Percentiles rank a stretch among this genome's conserved stretches.
Conservation (phyloP, 345 rosid genomes). For the Xanthoceras sorbifolium region DNA sequence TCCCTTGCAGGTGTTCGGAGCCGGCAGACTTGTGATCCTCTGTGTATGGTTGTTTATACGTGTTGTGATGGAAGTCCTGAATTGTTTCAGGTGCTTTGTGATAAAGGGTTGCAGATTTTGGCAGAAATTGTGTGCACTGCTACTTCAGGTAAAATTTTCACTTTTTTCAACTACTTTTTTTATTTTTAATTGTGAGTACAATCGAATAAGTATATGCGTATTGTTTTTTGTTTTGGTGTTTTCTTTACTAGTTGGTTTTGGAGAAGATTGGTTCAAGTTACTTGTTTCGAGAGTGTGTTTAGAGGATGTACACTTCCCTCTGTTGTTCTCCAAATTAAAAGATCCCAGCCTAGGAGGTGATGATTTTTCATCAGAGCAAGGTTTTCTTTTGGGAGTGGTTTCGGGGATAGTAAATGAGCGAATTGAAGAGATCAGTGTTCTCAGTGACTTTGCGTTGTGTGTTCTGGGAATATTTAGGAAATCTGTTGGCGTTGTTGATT, state of each 20-base stretch:
- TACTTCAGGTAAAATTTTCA: constrained; percentile 41
- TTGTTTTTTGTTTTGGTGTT: constrained; percentile 6
- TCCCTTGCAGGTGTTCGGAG: constrained; percentile 45
- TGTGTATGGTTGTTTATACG: constrained; percentile 65
- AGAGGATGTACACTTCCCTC: constrained; percentile 50
- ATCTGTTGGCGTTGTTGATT: constrained; percentile 41
- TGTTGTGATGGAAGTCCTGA: constrained; percentile 59
- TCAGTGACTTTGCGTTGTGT: constrained; percentile 32
- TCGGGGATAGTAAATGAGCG: constrained; percentile 61
- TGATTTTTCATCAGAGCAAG: constrained; percentile 54
- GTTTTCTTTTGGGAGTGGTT: constrained; percentile 54
- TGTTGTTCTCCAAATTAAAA: constrained; percentile 45
- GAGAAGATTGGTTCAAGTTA: constrained; percentile 77
- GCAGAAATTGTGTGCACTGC: constrained; percentile 53
- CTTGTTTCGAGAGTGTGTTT: constrained; percentile 67
- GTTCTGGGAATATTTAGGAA: constrained; percentile 43
- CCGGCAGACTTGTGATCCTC: constrained; percentile 63
- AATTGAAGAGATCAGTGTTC: constrained; percentile 41
- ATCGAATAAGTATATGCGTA: background rate
- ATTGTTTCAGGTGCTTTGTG: constrained; percentile 46
- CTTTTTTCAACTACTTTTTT: background rate
- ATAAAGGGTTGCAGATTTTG: constrained; percentile 46
- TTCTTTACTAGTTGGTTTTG: constrained; percentile 55
- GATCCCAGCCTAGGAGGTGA: constrained; percentile 9
- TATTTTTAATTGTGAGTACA: background rate